phyloP scores from a whole-genome alignment of 2,329 filamentous ascomycete species.

The Westerdykella sp. region DNA sequence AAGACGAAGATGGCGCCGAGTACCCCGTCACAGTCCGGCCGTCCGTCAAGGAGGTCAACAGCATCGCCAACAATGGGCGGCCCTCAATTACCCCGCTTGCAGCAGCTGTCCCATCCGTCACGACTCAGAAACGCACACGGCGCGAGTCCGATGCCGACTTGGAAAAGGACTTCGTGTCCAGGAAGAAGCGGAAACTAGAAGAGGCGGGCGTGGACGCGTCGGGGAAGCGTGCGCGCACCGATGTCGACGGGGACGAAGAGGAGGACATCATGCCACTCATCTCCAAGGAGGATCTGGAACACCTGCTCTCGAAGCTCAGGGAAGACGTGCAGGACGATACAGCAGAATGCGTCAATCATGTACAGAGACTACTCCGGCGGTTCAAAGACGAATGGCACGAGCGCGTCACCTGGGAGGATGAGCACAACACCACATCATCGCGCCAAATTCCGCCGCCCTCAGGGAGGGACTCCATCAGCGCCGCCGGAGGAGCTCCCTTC shows the following conservation, averaged over 20 bases:
- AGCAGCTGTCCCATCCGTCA: not conserved
- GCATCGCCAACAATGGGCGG: not conserved
- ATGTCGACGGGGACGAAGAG: conserved; percentile 3
- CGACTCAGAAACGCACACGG: conserved; percentile 7
- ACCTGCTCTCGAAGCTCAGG: conserved; percentile 13
- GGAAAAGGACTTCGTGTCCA: conserved; percentile 14
- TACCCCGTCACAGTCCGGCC: conserved; percentile 13
- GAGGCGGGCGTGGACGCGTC: conserved; percentile 3
- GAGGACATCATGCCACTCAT: conserved; percentile 16
- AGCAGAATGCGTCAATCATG: conserved; percentile 11
- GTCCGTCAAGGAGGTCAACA: conserved; percentile 5
- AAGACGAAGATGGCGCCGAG: conserved; percentile 9
- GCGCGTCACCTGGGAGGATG: conserved; percentile 9
- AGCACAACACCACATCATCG: conserved; percentile 1
- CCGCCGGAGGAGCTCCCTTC: conserved; percentile 6
- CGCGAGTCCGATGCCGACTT: conserved; percentile 14
- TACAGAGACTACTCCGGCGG: conserved; percentile 8
- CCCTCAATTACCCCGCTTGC: not conserved
- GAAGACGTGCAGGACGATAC: conserved; percentile 23
- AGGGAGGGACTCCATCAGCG: conserved; percentile 1
- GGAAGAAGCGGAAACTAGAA: conserved; percentile 14
- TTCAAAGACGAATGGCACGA: conserved; percentile 17
- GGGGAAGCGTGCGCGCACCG: conserved; percentile 7
- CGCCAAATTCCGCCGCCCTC: not conserved
- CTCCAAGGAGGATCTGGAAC: conserved; percentile 15